Evolutionary conservation across 1,284 basidiomycete species (phyloP), one percentile per base, ranked within the genome.

Genomic region (Trametes hirsuta): DNA sequence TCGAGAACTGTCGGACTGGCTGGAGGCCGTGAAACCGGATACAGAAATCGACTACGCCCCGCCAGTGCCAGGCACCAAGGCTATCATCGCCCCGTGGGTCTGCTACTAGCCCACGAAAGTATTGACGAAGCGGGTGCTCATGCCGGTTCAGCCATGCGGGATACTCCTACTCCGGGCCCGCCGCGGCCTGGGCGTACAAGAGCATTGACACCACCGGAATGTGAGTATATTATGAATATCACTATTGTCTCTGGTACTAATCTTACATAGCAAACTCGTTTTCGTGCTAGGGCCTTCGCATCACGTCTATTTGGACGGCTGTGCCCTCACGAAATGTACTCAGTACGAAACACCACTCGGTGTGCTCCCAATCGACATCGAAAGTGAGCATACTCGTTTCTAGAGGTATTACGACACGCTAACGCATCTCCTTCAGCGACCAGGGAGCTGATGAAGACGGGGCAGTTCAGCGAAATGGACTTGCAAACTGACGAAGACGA

Each of bases 271-370:
- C 55, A 91, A 93, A 69, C 87, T 93, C 4, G 90, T 99, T 47
- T 95, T 99, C 71, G 85, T 99, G 54, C 85, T 99, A 3, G 97
- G 97, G 0, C 97, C 97, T 1, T 96, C 96, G 0, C 97, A 99
- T 74, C 94, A 98, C 69, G 84, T 91, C 65, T 94, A 95, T 72
- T 79, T 99, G 11, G 81, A 90, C 54, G 89, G 91, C 8, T 97
- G 97, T 69, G 95, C 95, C 1, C 77, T 99, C 9, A 91, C 94
- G 1, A 76, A 73, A 35, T 97, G 91, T 74, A 76, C 79, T 9
- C 74, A 81, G 47, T 98, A 98, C 71, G 86, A 81, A 3, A 99
- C 97, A 0, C 97, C 97, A 0, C 70, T 99, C 0, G 97, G 97
- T 0, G 79, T 86, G 59, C 79, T 99, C 4, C 84, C 85, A 0